Base-by-base conservation (phyloP, 2,329 filamentous ascomycete species). In the Grosmannia serpens region DNA sequence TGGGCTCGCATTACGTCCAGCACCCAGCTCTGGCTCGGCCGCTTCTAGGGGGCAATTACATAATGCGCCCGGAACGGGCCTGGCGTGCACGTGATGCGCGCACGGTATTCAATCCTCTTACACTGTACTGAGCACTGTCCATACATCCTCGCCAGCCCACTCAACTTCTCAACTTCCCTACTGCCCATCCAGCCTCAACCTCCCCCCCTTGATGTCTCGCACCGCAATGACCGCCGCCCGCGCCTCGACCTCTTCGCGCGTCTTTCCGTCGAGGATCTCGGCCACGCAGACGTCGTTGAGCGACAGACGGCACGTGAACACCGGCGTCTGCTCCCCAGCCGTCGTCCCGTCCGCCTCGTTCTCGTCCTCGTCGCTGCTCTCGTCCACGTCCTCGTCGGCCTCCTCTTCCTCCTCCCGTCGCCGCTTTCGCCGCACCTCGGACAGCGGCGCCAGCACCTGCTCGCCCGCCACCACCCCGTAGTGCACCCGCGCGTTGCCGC, bases 151-250 rank as follows among this genome's bases (percentile, higher is more conserved):
- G 10, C 29, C 5, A 31, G n/a, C n/a, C n/a, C 33, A 35, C 33
- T 35, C 33, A 35, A 11, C 56, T 62, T 10, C 70, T 59, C 59
- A 63, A 17, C 11, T 71, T 59, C 35, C 61, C 64, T n/a, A n/a
- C n/a, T 31, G 5, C 29, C 29, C 33, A 8, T 35, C 33, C 5
- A 35, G 3, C 35, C 9, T 17, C 1, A 38, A 15, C 35, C 5
- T 17, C 35, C 35, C 35, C 35, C 15, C 35, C 35, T 38, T 38
- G 13, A 38, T 4, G 17, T 38, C 35, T 15, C 35, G 35, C 27
- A 83, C 69, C 0, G 80, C 82, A 62, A 68, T 65, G 49, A 79
- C 74, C 0, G 84, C 84, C 17, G 81, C 84, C 67, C 69, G 78
- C 0, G 76, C 78, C 70, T 77, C 74, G 10, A 79, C 76, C 67